Conservation (phyloP, 441 rosid species). For the Codiaeum variegatum region DNA sequence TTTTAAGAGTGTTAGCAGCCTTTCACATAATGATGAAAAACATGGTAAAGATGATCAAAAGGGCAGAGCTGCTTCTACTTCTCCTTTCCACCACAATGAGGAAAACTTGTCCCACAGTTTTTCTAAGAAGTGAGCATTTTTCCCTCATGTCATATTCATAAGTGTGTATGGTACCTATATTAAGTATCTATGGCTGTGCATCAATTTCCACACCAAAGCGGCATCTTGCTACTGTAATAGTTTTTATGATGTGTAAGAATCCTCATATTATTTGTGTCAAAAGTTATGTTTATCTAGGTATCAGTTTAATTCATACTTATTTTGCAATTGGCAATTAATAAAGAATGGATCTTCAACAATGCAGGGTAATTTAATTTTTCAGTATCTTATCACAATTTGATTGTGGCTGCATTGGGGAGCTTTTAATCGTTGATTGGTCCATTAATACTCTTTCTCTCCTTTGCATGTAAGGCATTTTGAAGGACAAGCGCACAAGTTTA, state of each 20-base stretch:
- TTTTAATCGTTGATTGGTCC: background rate
- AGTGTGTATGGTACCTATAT: background rate
- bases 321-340: background rate
- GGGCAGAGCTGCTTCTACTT: slow-evolving; percentile 28
- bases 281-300: background rate
- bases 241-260: background rate
- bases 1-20: slow-evolving; percentile 26
- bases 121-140: slow-evolving; percentile 39
- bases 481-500: background rate
- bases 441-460: background rate
- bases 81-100: slow-evolving; percentile 24
- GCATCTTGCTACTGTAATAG: background rate
- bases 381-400: background rate
- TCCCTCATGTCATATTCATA: background rate
- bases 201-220: background rate
- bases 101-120: slow-evolving; percentile 19
- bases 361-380: background rate
- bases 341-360: background rate
- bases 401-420: background rate
- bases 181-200: background rate
- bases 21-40: slow-evolving; percentile 27
- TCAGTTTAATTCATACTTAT: background rate
- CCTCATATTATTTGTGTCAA: background rate
- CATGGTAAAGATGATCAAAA: slow-evolving; percentile 24
- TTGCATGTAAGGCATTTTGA: background rate